phyloP scores from a whole-genome alignment of 2,329 filamentous ascomycete species.

The Diaporthe caulivora region DNA sequence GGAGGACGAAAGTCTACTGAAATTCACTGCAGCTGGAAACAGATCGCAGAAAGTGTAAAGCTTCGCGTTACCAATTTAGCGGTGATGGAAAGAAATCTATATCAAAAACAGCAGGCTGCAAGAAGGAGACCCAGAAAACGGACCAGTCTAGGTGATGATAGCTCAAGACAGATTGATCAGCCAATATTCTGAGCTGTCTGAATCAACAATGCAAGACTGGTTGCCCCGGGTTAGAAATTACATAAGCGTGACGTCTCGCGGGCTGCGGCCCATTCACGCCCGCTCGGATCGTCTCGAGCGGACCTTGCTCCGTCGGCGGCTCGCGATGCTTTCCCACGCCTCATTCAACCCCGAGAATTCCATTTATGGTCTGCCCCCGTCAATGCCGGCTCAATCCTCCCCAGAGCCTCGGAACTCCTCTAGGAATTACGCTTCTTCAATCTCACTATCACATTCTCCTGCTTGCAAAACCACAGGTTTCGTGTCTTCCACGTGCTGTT shows the following conservation, averaged over 20 bases:
- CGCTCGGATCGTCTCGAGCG: conserved; percentile 20
- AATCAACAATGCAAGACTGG: conserved; percentile 13
- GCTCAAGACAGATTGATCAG: background rate
- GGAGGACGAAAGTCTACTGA: background rate
- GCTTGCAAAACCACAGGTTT: conserved; percentile 42
- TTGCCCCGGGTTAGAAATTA: conserved; percentile 35
- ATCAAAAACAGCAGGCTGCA: background rate
- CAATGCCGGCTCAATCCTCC: too few relatives aligned
- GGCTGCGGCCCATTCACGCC: background rate
- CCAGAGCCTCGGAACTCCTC: background rate
- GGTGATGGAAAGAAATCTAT: conserved; percentile 6
- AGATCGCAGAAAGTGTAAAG: background rate
- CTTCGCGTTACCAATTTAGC: background rate
- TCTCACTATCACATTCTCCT: conserved; percentile 30
- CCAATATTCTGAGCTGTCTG: background rate
- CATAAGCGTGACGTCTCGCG: conserved; percentile 36
- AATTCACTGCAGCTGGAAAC: background rate
- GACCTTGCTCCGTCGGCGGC: conserved; percentile 16
- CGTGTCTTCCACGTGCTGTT: conserved; percentile 39
- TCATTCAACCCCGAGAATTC: background rate
- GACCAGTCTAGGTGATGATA: background rate
- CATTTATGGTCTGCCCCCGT: background rate
- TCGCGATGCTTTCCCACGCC: background rate
- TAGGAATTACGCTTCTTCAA: conserved; percentile 2
- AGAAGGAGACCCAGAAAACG: background rate